A percentile compares a stretch with the other conserved stretches of the same genome.
These are phyloP conservation scores for Microthlaspi erraticum DNA, from an alignment of 345 rosid genomes.

Conservation along the genomic window DNA sequence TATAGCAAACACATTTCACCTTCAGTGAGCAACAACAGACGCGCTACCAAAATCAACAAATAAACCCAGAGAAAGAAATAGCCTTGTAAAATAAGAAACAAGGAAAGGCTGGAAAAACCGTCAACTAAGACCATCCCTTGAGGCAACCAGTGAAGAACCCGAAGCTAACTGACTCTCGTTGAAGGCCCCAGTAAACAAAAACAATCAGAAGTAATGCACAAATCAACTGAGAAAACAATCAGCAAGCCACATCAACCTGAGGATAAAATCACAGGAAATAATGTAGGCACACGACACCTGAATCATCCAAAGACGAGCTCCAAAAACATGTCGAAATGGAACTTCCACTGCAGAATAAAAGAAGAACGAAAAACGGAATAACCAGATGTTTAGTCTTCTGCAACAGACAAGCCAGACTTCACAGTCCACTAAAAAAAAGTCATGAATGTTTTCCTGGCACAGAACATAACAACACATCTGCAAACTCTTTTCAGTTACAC, in stretches of 20 bases:
- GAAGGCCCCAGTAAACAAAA: not conserved
- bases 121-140: not conserved
- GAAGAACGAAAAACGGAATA: not conserved
- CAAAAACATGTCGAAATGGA: no score
- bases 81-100: not conserved
- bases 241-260: not conserved
- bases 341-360: not conserved
- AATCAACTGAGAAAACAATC: not conserved
- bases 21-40: not conserved
- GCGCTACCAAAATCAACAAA: not conserved
- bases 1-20: not conserved
- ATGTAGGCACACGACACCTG: not conserved
- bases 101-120: not conserved
- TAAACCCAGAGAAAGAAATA: not conserved
- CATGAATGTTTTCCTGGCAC: not conserved
- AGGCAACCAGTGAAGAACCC: not conserved
- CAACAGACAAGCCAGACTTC: no score
- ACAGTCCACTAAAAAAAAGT: no score
- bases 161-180: conserved; percentile 1
- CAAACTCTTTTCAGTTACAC: no score
- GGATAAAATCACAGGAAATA: not conserved
- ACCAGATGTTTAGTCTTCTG: not conserved
- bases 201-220: not conserved
- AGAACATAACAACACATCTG: not conserved
- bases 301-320: not conserved